Evolutionary conservation across 1,284 basidiomycete species (phyloP), one percentile per base, ranked within the genome.

Genomic region (Inonotus hispidus): DNA sequence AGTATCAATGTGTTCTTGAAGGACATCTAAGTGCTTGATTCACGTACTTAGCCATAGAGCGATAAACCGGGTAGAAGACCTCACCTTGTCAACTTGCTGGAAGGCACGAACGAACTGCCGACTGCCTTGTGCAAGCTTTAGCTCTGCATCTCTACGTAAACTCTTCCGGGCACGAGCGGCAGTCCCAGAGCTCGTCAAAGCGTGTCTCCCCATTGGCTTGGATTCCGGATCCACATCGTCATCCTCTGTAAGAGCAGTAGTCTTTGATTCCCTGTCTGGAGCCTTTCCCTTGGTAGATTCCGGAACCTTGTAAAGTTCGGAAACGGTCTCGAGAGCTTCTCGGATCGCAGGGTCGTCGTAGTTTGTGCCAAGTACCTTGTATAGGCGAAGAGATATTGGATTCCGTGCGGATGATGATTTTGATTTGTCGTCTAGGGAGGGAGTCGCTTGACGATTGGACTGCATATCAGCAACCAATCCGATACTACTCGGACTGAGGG

Each of bases 281-380:
- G 4, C 50, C 29, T 62, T 59, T 13, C 49, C 56, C 27, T 56
- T 61, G 39, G 29, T n/a, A 21, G 50, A 35, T 16, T 58, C 53
- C 58, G 25, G 59, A 8, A 43, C 37, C n/a, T 50, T 65, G 65
- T 94, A 95, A 59, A 93, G 79, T 29, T 88, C 82, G 1, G 92
- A 92, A 37, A 96, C 82, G 0, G 92, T 95, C 60, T 85, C 80
- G 35, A 97, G 78, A 0, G 93, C 94, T 64, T 94, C 89, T 41
- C 81, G 78, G 0, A 90, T 93, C 1, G 84, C 82, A 11, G 85
- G 79, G 70, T 95, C 93, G 56, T 94, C 88, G 66, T 92, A 95
- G 60, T 85, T 92, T 1, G 87, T 88, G 27, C 88, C 85, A 25
- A 96, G 79, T 59, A 96, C 86, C 72, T 96, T 96, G 74, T 92